Percentiles rank a stretch among this genome's conserved stretches.
These are phyloP conservation scores for Fusarium sp. DNA, from an alignment of 2,329 filamentous ascomycete genomes.

Conservation along the genomic window DNA sequence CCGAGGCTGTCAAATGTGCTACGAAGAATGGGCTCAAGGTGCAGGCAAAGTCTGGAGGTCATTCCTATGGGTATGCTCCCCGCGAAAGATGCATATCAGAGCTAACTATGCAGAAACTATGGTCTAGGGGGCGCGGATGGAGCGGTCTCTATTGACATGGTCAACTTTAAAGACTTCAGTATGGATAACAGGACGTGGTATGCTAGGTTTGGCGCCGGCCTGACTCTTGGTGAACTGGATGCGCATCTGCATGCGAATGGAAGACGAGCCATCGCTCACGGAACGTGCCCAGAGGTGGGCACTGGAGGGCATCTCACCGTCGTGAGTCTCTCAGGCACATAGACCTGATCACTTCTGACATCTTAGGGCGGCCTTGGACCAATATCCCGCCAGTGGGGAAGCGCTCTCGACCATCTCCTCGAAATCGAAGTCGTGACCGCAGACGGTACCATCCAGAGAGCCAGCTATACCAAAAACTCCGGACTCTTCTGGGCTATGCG, in stretches of 20 bases:
- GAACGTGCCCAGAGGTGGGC: constrained; percentile 68
- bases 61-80: constrained; percentile 68
- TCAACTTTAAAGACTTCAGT: constrained; percentile 62
- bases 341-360: not conserved
- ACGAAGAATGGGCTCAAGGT: constrained; percentile 61
- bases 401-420: constrained; percentile 64
- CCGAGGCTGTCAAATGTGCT: constrained; percentile 68
- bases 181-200: constrained; percentile 65
- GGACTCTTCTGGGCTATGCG: constrained; percentile 69
- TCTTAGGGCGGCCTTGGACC: constrained; percentile 66
- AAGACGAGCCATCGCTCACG: constrained; percentile 68
- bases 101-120: constrained; percentile 48
- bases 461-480: constrained; percentile 59
- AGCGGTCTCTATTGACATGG: constrained; percentile 65
- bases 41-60: constrained; percentile 72
- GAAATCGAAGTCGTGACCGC: constrained; percentile 63
- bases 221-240: constrained; percentile 63
- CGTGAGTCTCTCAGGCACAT: constrained; percentile 49
- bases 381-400: constrained; percentile 70
- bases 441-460: constrained; percentile 62
- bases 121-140: constrained; percentile 63
- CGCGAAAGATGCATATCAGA: rapidly evolving
- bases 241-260: constrained; percentile 61
- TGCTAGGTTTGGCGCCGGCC: constrained; percentile 66
- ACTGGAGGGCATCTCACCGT: constrained; percentile 69